Evolutionary conservation across 352 stramenopile species (phyloP).

Genomic region (Pythium brachiatum): DNA sequence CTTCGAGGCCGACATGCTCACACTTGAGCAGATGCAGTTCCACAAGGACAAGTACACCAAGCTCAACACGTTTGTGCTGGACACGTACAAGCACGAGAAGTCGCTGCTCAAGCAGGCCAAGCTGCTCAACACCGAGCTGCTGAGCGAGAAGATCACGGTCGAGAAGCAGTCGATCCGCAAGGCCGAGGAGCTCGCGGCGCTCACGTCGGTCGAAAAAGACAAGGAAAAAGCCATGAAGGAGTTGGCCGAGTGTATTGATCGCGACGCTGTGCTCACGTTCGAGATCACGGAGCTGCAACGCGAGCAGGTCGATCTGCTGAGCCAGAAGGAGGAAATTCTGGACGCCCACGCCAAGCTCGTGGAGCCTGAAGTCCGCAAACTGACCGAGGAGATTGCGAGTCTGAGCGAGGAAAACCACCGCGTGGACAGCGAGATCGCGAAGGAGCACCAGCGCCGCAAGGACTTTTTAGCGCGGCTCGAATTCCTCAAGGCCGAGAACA

Average conservation of each 20-base stretch:
- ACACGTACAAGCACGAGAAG: slow-evolving; percentile 84
- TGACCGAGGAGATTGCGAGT: slow-evolving; percentile 62
- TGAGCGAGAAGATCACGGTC: slow-evolving; percentile 83
- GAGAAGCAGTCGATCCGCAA: slow-evolving; percentile 88
- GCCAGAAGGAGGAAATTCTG: slow-evolving; percentile 72
- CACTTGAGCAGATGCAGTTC: slow-evolving; percentile 70
- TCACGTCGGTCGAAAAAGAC: slow-evolving; percentile 73
- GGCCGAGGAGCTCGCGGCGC: slow-evolving; percentile 70
- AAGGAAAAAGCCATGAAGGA: slow-evolving; percentile 79
- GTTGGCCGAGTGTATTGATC: slow-evolving; percentile 69
- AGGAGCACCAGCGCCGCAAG: slow-evolving; percentile 60
- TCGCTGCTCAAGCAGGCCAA: slow-evolving; percentile 78
- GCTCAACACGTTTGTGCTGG: slow-evolving; percentile 65
- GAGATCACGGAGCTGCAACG: slow-evolving; percentile 87
- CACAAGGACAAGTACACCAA: slow-evolving; percentile 81
- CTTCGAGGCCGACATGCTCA: slow-evolving; percentile 83
- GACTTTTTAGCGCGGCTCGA: slow-evolving; percentile 62
- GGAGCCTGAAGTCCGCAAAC: slow-evolving; percentile 77
- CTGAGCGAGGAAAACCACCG: slow-evolving; percentile 69
- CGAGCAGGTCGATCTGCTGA: slow-evolving; percentile 69
- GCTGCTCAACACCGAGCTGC: slow-evolving; percentile 77
- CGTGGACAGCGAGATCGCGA: slow-evolving; percentile 65
- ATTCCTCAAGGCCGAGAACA: slow-evolving; percentile 63
- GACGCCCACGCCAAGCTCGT: slow-evolving; percentile 78
- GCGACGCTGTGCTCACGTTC: slow-evolving; percentile 81